Evolutionary conservation across 1,284 basidiomycete genomes (phyloP), one percentile per base, ranked within the genome.

Genomic region (Ustilago tritici): DNA sequence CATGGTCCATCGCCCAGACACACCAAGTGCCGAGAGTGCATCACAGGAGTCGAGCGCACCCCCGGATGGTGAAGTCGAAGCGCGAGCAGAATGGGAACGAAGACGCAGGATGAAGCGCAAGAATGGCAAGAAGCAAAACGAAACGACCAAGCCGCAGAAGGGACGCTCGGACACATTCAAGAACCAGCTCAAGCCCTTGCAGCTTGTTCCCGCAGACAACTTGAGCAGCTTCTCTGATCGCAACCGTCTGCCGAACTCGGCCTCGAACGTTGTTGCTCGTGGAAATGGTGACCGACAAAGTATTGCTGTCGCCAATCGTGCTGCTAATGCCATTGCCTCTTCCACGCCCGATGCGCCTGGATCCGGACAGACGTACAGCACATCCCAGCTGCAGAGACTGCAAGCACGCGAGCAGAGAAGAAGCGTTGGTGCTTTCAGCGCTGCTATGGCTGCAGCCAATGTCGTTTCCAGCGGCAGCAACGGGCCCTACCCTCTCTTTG

Each of bases 31-130:
- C 14, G 81, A 82, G 34, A 73, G 75, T 46, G 64, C 63, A 2
- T 75, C 78, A 2, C 63, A 73, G 12, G 81, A 81, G 65, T 70
- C 81, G 9, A 81, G 80, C 54, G 81, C 82, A 32, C 83, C 83
- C 19, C 83, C 82, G 6, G 82, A 84, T 19, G 83, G 83, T 46
- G 83, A 85, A 56, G 72, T 84, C 8, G 83, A 85, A 53, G 83
- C 83, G 19, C 68, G 80, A 34, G 82, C 83, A 32, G 82, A 84
- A 46, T 84, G 83, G 83, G 83, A 84, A 56, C 71, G 81, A 15
- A 65, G 77, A n/a, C 75, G 77, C 31, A 74, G 73, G 50, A 78
- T 79, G 73, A 78, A 78, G 67, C 75, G 67, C 34, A 74, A 78
- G 56, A 60, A 71, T 36, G 66, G 35, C 36, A 67, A 64, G 46